Conservation (phyloP, 2,329 filamentous ascomycete species). For the Fragosphaeria purpurea region DNA sequence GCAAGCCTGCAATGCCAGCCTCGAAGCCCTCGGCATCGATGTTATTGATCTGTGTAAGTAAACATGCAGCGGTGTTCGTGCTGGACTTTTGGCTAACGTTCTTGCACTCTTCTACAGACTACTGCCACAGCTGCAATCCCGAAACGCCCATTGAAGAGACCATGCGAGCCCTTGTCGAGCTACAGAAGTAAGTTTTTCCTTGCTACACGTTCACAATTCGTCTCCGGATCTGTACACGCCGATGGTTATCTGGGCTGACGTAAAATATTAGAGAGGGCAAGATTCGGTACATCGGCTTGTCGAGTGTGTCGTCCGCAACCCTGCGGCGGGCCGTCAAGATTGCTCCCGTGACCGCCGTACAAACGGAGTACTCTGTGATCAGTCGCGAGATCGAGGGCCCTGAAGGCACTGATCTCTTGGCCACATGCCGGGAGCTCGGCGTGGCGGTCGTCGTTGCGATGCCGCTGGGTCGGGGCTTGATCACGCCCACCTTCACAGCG, state of each 20-base stretch:
- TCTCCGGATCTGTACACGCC: too few relatives aligned
- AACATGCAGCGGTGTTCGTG: too few relatives aligned
- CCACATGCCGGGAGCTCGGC: slow-evolving; percentile 33
- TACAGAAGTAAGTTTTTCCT: slow-evolving; percentile 7
- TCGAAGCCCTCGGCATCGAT: slow-evolving; percentile 37
- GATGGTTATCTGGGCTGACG: too few relatives aligned
- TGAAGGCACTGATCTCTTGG: slow-evolving; percentile 19
- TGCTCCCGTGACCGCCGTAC: slow-evolving; percentile 34
- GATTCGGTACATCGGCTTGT: slow-evolving; percentile 35
- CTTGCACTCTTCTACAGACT: too few relatives aligned
- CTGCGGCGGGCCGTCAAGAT: slow-evolving; percentile 37
- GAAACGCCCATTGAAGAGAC: slow-evolving; percentile 10
- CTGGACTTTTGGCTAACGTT: too few relatives aligned
- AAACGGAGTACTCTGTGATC: slow-evolving; percentile 42
- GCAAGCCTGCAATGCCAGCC: slow-evolving; percentile 20
- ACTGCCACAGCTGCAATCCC: neutral
- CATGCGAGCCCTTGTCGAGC: slow-evolving; percentile 35
- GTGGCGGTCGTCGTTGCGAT: slow-evolving; percentile 46
- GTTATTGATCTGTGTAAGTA: slow-evolving; percentile 32
- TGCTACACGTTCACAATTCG: too few relatives aligned
- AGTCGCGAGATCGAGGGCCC: slow-evolving; percentile 34
- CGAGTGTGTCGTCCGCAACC: slow-evolving; percentile 30
- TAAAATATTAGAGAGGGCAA: slow-evolving; percentile 9
- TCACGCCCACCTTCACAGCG: slow-evolving; percentile 38
- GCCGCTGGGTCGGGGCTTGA: slow-evolving; percentile 48